phyloP scores from a whole-genome alignment of 768 basidiomycete species.

The Naematelia aurantialba region DNA sequence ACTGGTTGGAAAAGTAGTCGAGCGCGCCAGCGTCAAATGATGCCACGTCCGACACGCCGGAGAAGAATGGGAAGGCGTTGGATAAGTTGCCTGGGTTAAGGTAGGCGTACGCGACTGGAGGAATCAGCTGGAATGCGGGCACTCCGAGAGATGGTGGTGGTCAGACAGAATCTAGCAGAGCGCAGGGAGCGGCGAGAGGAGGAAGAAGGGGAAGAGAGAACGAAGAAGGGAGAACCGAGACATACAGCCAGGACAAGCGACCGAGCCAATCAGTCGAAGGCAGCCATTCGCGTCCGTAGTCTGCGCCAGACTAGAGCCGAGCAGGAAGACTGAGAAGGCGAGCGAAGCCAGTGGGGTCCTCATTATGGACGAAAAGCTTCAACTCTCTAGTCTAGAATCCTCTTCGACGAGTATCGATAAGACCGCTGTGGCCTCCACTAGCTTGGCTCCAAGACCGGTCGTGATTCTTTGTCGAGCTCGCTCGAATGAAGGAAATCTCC shows the following conservation, averaged over 20 bases:
- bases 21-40: slow-evolving; percentile 45
- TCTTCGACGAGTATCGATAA: too few species aligned
- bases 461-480: too few species aligned
- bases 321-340: background rate
- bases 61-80: slow-evolving; percentile 47
- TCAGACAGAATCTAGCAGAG: background rate
- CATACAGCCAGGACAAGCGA: slow-evolving; percentile 44
- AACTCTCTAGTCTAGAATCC: too few species aligned
- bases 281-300: slow-evolving; percentile 22
- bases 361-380: too few species aligned
- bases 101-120: slow-evolving; percentile 39
- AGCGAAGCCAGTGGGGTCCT: background rate
- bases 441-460: too few species aligned
- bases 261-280: slow-evolving; percentile 36
- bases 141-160: background rate
- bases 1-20: slow-evolving; percentile 40
- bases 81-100: slow-evolving; percentile 42
- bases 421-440: too few species aligned
- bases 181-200: background rate
- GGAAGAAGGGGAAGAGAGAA: background rate
- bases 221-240: slow-evolving; percentile 1
- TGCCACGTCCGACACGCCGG: slow-evolving; percentile 30
- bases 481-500: too few species aligned
- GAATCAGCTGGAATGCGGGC: background rate
- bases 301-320: slow-evolving; percentile 1